These are phyloP conservation scores for Rubroboletus pulcherrimus DNA, from an alignment of 768 basidiomycete genomes.

Conservation along the genomic window DNA sequence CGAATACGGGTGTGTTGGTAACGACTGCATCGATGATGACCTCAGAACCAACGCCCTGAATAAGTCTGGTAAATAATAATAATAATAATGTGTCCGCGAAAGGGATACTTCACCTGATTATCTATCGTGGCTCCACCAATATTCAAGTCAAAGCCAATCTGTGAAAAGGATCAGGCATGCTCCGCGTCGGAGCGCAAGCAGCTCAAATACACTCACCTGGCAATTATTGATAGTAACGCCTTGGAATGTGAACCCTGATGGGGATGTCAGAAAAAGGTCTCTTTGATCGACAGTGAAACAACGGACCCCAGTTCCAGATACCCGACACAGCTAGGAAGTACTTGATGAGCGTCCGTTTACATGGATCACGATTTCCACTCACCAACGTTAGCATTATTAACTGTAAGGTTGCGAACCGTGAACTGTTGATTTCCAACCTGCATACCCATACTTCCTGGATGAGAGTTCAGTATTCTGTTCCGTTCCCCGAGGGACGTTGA, in stretches of 20 bases:
- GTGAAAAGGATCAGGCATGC: neutral
- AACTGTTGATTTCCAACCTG: constrained; percentile 80
- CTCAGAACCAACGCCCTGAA: constrained; percentile 40
- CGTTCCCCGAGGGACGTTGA: neutral
- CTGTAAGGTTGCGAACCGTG: constrained; percentile 59
- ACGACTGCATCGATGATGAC: constrained; percentile 46
- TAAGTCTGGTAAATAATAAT: neutral
- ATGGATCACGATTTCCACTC: neutral
- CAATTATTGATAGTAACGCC: constrained; percentile 44
- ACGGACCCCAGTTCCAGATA: constrained; percentile 43
- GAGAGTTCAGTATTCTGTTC: neutral
- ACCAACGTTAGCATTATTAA: constrained; percentile 45
- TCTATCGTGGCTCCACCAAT: constrained; percentile 35
- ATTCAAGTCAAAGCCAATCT: constrained; percentile 44
- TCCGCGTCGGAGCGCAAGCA: neutral
- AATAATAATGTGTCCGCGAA: neutral
- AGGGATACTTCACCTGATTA: constrained; percentile 28
- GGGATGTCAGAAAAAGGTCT: neutral
- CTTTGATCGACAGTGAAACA: neutral
- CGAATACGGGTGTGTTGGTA: constrained; percentile 42
- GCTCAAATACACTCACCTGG: constrained; percentile 5
- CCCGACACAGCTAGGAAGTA: constrained; percentile 22
- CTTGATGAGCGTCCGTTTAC: neutral
- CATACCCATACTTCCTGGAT: constrained; percentile 51
- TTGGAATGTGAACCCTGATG: constrained; percentile 49